Conservation (phyloP, 345 rosid genomes). For the Arabidopsis thaliana region DNA sequence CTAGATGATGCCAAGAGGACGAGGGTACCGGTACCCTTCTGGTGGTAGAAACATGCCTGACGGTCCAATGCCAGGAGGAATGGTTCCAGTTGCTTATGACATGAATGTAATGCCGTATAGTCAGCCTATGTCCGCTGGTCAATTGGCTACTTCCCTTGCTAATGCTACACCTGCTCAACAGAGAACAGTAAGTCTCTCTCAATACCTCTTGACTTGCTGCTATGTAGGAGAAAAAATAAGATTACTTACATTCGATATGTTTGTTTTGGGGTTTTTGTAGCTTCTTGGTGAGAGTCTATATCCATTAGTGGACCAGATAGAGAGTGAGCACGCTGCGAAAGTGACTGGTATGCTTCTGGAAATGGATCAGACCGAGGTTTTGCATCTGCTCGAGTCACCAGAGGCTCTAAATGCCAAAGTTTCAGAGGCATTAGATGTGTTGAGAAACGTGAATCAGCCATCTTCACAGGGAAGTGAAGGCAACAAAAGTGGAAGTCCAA, state of each 20-base stretch:
- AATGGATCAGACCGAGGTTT: slow-evolving; percentile 79
- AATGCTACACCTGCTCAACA: slow-evolving; percentile 71
- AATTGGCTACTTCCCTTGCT: slow-evolving; percentile 75
- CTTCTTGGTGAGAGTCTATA: slow-evolving; percentile 73
- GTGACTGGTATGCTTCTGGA: slow-evolving; percentile 85
- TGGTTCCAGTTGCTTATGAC: slow-evolving; percentile 77
- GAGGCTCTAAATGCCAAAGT: slow-evolving; percentile 79
- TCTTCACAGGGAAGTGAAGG: slow-evolving; percentile 47
- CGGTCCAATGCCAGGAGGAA: slow-evolving; percentile 72
- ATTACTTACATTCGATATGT: slow-evolving; percentile 1
- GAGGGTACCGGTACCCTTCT: slow-evolving; percentile 74
- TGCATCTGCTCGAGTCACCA: slow-evolving; percentile 82
- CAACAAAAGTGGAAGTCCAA: slow-evolving; percentile 49
- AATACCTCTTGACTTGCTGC: neutral
- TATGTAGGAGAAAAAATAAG: neutral
- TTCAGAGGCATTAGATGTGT: slow-evolving; percentile 71
- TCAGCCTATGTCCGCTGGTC: slow-evolving; percentile 62
- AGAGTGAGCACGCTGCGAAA: slow-evolving; percentile 75
- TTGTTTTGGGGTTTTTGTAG: slow-evolving; percentile 43
- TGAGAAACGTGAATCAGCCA: slow-evolving; percentile 64
- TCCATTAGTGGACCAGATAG: slow-evolving; percentile 75
- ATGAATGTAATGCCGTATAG: slow-evolving; percentile 64
- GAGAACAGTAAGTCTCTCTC: slow-evolving; percentile 61
- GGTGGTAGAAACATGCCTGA: slow-evolving; percentile 89
- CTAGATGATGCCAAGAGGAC: slow-evolving; percentile 93